Percentiles rank a stretch among this genome's conserved stretches.
phyloP scores from a whole-genome alignment of 257 asterid genomes.

The Avicennia marina region DNA sequence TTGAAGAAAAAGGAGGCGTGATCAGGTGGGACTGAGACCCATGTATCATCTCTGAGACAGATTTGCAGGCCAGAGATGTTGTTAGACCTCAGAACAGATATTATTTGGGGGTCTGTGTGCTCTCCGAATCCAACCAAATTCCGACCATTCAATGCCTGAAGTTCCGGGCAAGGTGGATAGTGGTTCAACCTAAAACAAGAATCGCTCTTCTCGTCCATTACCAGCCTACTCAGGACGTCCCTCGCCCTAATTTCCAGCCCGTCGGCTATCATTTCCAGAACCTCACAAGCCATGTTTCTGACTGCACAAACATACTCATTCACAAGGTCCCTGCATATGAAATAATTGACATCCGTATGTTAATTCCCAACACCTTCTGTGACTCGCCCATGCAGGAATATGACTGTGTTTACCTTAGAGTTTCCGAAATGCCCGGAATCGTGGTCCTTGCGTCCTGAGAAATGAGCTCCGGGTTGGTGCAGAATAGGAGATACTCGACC shows the following conservation, averaged over 20 bases:
- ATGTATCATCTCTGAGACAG: constrained; percentile 29
- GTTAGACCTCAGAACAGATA: constrained; percentile 46
- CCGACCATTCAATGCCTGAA: constrained; percentile 31
- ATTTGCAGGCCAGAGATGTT: constrained; percentile 43
- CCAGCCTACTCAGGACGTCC: constrained; percentile 25
- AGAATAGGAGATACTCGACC: constrained; percentile 49
- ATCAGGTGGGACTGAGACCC: constrained; percentile 53
- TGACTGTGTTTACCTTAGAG: constrained; percentile 34
- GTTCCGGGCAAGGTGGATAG: constrained; percentile 47
- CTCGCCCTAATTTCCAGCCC: constrained; percentile 14
- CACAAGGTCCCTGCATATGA: constrained; percentile 33
- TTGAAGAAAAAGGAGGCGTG: constrained; percentile 43
- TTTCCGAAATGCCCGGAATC: constrained; percentile 23
- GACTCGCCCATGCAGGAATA: no score
- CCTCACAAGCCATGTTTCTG: constrained; percentile 29
- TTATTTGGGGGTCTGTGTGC: constrained; percentile 57
- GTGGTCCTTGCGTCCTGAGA: constrained; percentile 13
- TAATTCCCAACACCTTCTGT: no score
- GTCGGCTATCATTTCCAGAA: constrained; percentile 47
- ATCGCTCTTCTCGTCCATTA: constrained; percentile 36
- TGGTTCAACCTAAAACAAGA: constrained; percentile 45
- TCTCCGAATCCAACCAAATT: constrained; percentile 50
- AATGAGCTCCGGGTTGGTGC: constrained; percentile 22
- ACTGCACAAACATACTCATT: constrained; percentile 29
- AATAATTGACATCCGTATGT: no score